Conservation (phyloP, 805 yeast species). For the Barnettozyma pratensis region DNA sequence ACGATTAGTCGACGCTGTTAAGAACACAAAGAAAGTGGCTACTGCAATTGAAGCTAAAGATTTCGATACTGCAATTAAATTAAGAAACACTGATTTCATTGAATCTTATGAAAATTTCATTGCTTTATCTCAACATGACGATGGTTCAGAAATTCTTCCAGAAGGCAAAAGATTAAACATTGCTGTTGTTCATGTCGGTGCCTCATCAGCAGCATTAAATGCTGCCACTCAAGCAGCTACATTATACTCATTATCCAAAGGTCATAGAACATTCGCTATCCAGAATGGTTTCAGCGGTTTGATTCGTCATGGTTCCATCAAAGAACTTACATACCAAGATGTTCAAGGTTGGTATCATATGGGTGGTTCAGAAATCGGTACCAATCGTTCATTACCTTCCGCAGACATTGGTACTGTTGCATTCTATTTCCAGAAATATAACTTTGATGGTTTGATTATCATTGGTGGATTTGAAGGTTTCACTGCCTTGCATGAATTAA, state of each 20-base stretch:
- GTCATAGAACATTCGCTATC: constrained; percentile 87
- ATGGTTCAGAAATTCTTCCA: constrained; percentile 57
- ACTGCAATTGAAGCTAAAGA: constrained; percentile 73
- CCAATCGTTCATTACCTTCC: constrained; percentile 82
- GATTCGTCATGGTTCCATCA: constrained; percentile 81
- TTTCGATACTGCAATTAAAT: constrained; percentile 79
- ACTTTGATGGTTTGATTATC: constrained; percentile 82
- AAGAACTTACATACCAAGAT: constrained; percentile 72
- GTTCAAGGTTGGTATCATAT: constrained; percentile 82
- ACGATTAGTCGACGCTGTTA: constrained; percentile 87
- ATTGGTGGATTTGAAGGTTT: constrained; percentile 99
- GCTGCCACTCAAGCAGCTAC: constrained; percentile 91
- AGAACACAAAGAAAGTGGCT: constrained; percentile 84
- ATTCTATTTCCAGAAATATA: constrained; percentile 83
- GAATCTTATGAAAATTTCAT: constrained; percentile 72
- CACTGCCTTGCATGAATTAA: constrained; percentile 74
- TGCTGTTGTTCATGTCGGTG: constrained; percentile 91
- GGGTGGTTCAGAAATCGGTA: constrained; percentile 97
- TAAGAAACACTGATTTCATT: constrained; percentile 83
- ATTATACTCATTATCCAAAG: constrained; percentile 78
- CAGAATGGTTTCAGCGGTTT: constrained; percentile 93
- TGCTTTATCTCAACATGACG: constrained; percentile 63
- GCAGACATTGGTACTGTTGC: constrained; percentile 87
- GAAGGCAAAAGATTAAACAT: constrained; percentile 58
- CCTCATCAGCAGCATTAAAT: constrained; percentile 96